Conservation (phyloP, 306 rosid genomes). For the Morella rubra region DNA sequence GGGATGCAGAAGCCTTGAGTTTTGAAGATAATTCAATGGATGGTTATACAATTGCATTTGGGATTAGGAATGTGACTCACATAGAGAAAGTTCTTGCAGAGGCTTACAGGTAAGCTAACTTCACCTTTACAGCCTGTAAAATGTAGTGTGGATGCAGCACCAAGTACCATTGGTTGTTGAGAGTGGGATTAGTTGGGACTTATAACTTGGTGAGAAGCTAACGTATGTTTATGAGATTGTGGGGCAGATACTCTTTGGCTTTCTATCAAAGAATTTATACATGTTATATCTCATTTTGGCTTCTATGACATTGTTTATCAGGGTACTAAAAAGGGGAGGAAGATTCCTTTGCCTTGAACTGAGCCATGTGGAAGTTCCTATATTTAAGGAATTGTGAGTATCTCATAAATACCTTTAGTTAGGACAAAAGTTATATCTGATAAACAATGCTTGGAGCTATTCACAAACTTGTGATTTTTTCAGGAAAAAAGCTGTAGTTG, state of each 20-base stretch:
- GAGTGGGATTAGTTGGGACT: not conserved
- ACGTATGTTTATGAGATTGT: not conserved
- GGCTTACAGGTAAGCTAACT: slow-evolving; percentile 63
- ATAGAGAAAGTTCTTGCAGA: slow-evolving; percentile 85
- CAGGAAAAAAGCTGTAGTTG: not conserved
- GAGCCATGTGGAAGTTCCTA: slow-evolving; percentile 79
- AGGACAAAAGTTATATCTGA: not conserved
- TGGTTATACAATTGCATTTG: slow-evolving; percentile 97
- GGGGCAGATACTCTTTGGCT: not conserved
- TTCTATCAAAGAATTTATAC: not conserved
- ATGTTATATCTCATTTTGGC: not conserved
- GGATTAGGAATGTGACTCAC: slow-evolving; percentile 94
- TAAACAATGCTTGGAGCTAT: not conserved
- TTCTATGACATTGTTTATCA: slow-evolving; percentile 32
- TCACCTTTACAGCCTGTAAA: not conserved
- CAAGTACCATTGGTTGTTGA: not conserved
- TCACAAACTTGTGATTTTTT: not conserved
- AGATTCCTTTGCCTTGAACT: slow-evolving; percentile 96
- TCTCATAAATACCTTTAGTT: slow-evolving; percentile 12
- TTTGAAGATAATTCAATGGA: slow-evolving; percentile 78
- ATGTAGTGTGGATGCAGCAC: slow-evolving; percentile 16
- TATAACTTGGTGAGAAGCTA: not conserved
- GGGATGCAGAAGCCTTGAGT: slow-evolving; percentile 78
- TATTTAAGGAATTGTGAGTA: slow-evolving; percentile 86
- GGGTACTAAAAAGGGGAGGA: slow-evolving; percentile 89